A percentile compares a stretch with the other conserved stretches of the same genome.
Evolutionary conservation across 2,329 filamentous ascomycete genomes (phyloP).

Genomic region (Hirsutella rhossiliensis): DNA sequence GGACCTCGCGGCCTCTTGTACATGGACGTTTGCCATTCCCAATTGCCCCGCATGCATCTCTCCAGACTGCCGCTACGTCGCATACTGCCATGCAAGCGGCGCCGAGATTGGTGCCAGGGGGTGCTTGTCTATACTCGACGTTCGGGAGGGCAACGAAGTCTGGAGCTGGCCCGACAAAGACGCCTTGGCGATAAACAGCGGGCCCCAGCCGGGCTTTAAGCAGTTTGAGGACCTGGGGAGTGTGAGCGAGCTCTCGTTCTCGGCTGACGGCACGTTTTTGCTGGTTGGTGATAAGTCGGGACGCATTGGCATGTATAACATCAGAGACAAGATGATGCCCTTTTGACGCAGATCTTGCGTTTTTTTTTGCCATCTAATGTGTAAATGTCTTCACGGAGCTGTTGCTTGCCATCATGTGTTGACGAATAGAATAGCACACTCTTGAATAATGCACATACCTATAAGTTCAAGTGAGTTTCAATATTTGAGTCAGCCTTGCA

Average conservation of each 20-base stretch:
- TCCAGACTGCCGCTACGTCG: constrained; percentile 27
- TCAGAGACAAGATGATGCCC: constrained; percentile 11
- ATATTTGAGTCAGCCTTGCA: no score
- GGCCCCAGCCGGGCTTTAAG: constrained; percentile 12
- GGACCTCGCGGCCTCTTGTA: constrained; percentile 25
- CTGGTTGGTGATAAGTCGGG: constrained; percentile 23
- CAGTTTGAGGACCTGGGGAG: constrained; percentile 20
- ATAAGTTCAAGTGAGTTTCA: no score
- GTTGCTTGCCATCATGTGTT: no score
- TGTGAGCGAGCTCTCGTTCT: constrained; percentile 26
- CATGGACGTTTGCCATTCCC: constrained; percentile 24
- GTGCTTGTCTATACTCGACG: constrained; percentile 23
- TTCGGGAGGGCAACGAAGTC: constrained; percentile 20
- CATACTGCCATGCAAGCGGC: constrained; percentile 24
- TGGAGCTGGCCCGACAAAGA: constrained; percentile 26
- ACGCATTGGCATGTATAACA: constrained; percentile 22
- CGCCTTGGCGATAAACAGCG: constrained; percentile 11
- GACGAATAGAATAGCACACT: no score
- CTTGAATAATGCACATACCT: no score
- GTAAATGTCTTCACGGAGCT: background rate
- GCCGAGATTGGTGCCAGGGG: constrained; percentile 19
- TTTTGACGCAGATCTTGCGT: background rate
- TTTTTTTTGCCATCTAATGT: background rate
- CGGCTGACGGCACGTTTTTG: constrained; percentile 22
- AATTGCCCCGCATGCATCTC: constrained; percentile 25